Evolutionary conservation across 768 basidiomycete species (phyloP).

Genomic region (Kwoniella pini): DNA sequence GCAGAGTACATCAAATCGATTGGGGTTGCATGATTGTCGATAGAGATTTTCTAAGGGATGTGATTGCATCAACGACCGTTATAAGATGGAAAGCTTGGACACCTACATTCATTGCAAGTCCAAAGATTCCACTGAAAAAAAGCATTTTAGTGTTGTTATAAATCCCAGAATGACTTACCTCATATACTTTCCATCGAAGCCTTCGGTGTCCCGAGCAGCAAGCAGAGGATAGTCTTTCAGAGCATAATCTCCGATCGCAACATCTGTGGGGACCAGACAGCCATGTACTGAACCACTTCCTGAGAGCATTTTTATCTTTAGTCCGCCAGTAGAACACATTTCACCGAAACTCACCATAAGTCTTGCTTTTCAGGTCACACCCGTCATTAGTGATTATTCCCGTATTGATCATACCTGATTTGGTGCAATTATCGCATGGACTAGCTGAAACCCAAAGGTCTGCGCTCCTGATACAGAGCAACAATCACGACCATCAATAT

Average conservation of each 20-base stretch:
- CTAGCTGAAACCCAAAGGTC: conserved; percentile 12
- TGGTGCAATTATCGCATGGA: conserved; percentile 2
- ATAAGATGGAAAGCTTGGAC: too few species aligned
- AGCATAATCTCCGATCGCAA: conserved; percentile 2
- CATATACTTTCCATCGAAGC: conserved; percentile 10
- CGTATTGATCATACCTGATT: background rate
- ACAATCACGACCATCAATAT: too few species aligned
- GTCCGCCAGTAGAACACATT: background rate
- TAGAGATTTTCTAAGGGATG: background rate
- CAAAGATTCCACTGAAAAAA: conserved; percentile 5
- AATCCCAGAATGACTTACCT: conserved; percentile 1
- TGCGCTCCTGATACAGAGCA: conserved; percentile 5
- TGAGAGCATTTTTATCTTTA: background rate
- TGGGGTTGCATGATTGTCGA: conserved; percentile 1
- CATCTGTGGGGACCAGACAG: conserved; percentile 8
- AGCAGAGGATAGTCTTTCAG: conserved; percentile 2
- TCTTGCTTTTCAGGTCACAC: conserved; percentile 1
- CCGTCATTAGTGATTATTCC: background rate
- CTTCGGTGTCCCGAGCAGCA: background rate
- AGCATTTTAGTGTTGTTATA: background rate
- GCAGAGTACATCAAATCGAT: background rate
- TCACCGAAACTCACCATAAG: background rate
- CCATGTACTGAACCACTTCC: conserved; percentile 10
- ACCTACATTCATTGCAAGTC: conserved; percentile 9
- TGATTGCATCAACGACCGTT: background rate